Evolutionary conservation across 108 stramenopile species (phyloP).

Genomic region (Discostella pseudostelligera): DNA sequence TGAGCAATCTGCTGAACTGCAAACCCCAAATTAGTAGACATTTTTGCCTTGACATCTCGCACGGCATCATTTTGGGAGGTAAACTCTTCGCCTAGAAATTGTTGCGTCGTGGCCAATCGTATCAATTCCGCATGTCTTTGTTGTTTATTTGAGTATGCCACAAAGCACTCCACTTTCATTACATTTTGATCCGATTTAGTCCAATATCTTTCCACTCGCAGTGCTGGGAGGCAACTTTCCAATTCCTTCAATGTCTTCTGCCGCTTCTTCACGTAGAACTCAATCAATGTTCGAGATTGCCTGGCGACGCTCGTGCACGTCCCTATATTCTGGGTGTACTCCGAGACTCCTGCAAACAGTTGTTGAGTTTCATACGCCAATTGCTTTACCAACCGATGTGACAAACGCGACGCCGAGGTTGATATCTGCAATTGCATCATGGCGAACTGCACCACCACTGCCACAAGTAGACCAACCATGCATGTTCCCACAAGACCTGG

Average conservation of each 20-base stretch:
- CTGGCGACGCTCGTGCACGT: constrained; percentile 18
- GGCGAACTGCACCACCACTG: constrained; percentile 25
- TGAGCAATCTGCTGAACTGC: constrained; percentile 28
- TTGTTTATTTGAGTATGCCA: constrained; percentile 20
- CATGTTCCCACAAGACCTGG: constrained; percentile 29
- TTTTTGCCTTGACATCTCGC: constrained; percentile 18
- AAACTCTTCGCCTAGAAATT: constrained; percentile 43
- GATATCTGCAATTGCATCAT: constrained; percentile 15
- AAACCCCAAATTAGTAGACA: constrained; percentile 24
- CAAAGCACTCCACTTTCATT: constrained; percentile 19
- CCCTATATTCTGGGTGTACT: constrained; percentile 34
- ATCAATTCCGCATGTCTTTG: constrained; percentile 39
- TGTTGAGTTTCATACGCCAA: constrained; percentile 22
- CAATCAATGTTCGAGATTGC: constrained; percentile 36
- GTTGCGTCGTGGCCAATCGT: constrained; percentile 26
- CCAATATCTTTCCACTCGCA: constrained; percentile 12
- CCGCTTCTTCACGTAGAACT: constrained; percentile 30
- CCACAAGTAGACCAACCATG: constrained; percentile 32
- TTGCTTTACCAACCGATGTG: constrained; percentile 17
- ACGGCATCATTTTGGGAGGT: constrained; percentile 17
- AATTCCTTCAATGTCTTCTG: constrained; percentile 14
- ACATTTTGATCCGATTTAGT: constrained; percentile 3
- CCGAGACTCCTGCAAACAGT: constrained; percentile 15
- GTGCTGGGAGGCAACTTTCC: constrained; percentile 20
- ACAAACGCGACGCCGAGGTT: constrained; percentile 23